phyloP scores from a whole-genome alignment of 305 asterid genomes.

The Ilex paraguariensis region DNA sequence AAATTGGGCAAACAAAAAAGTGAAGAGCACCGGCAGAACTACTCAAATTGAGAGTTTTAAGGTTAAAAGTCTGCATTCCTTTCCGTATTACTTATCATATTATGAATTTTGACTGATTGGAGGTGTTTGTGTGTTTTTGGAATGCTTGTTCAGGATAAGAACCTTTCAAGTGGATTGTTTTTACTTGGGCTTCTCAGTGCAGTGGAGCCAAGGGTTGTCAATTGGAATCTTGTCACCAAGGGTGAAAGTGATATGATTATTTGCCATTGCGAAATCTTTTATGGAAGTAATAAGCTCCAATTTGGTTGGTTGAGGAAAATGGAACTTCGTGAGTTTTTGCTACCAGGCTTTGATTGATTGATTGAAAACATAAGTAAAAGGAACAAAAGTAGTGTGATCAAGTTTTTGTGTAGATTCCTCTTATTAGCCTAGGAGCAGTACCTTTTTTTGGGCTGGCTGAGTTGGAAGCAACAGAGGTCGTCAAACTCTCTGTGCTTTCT shows the following conservation, averaged over 20 bases:
- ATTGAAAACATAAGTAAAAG: too few relatives aligned
- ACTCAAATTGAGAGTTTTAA: constrained; percentile 81
- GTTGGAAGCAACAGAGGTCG: too few relatives aligned
- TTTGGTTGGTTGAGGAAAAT: too few relatives aligned
- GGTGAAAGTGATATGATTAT: constrained; percentile 72
- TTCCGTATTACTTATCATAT: neutral
- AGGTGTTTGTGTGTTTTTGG: constrained; percentile 9
- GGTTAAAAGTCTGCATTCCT: constrained; percentile 36
- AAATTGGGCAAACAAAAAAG: constrained; percentile 87
- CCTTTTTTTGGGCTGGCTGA: too few relatives aligned
- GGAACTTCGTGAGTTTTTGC: too few relatives aligned
- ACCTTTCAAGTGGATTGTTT: constrained; percentile 76
- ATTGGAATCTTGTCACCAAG: constrained; percentile 95
- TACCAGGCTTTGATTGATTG: too few relatives aligned
- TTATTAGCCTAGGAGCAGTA: too few relatives aligned
- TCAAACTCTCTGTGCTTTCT: too few relatives aligned
- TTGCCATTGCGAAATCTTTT: constrained; percentile 3
- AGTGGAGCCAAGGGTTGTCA: constrained; percentile 93
- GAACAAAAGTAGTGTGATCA: too few relatives aligned
- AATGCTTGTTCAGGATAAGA: constrained; percentile 66
- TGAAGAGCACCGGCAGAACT: constrained; percentile 65
- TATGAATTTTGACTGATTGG: constrained; percentile 7
- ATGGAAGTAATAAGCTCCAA: neutral
- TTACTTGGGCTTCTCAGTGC: constrained; percentile 95
- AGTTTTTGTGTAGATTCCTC: too few relatives aligned